Percentiles rank a stretch among this genome's conserved stretches.
These are phyloP conservation scores for Aphanomyces invadans DNA, from an alignment of 352 stramenopile genomes.

Conservation along the genomic window DNA sequence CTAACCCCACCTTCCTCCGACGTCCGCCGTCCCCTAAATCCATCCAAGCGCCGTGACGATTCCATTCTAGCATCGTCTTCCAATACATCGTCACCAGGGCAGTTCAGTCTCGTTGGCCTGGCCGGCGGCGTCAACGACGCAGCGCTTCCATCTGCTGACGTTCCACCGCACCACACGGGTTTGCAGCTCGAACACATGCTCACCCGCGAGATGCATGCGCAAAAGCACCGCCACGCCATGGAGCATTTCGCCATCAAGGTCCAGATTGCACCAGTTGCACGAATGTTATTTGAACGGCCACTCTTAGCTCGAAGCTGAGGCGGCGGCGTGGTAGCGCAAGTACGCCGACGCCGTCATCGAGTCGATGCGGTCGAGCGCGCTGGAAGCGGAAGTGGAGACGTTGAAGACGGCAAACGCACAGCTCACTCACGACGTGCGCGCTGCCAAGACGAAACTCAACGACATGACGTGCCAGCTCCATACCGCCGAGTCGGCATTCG, in stretches of 20 bases:
- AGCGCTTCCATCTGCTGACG: background rate
- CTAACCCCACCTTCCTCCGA: too few species aligned
- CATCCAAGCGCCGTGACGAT: too few species aligned
- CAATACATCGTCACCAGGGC: too few species aligned
- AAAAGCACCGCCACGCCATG: constrained; percentile 16
- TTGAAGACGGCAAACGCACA: background rate
- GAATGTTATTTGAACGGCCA: background rate
- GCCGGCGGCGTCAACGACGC: too few species aligned
- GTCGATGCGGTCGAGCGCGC: constrained; percentile 5
- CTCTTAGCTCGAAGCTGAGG: constrained; percentile 6
- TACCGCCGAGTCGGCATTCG: background rate
- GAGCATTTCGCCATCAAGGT: constrained; percentile 20
- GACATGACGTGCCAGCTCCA: background rate
- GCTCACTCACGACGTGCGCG: background rate
- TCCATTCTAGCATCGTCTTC: too few species aligned
- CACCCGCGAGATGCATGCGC: constrained; percentile 4
- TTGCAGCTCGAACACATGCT: constrained; percentile 18
- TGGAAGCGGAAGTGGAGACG: background rate
- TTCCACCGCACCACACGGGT: background rate
- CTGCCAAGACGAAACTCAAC: background rate
- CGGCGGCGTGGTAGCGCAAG: background rate
- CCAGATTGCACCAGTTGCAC: background rate
- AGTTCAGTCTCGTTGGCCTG: too few species aligned
- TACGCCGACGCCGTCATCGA: constrained; percentile 7
- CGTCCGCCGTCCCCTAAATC: too few species aligned